Evolutionary conservation across 352 stramenopile genomes (phyloP).

Genomic region (Pythium aquatile): DNA sequence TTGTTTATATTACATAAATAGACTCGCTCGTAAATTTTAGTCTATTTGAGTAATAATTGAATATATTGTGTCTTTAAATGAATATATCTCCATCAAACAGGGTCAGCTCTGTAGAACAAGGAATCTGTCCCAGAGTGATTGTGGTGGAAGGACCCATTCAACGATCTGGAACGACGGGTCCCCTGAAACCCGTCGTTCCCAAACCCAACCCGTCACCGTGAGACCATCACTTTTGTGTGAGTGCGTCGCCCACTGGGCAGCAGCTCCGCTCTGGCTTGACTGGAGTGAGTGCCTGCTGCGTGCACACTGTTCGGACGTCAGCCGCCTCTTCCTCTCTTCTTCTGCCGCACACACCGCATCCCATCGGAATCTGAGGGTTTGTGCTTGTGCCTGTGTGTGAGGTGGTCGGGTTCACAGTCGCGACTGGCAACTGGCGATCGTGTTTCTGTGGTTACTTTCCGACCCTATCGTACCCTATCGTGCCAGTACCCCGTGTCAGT

Average conservation of each 20-base stretch:
- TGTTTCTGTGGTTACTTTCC: not conserved
- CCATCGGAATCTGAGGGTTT: not conserved
- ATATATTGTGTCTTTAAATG: too few relatives aligned
- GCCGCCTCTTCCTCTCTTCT: not conserved
- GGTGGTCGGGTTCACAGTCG: not conserved
- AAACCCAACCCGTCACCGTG: too few relatives aligned
- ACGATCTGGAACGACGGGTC: too few relatives aligned
- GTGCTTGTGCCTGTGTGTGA: not conserved
- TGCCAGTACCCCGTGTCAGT: not conserved
- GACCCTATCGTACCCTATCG: not conserved
- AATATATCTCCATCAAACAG: too few relatives aligned
- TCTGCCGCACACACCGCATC: not conserved
- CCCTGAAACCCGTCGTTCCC: too few relatives aligned
- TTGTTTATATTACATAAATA: too few relatives aligned
- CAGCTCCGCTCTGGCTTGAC: conserved; percentile 3
- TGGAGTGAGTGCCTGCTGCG: conserved; percentile 3
- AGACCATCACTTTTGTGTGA: not conserved
- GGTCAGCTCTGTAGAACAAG: too few relatives aligned
- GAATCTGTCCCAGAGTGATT: too few relatives aligned
- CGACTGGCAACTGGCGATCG: not conserved
- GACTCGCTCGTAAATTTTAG: too few relatives aligned
- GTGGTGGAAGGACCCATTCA: too few relatives aligned
- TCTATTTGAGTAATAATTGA: too few relatives aligned
- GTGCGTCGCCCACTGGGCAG: not conserved
- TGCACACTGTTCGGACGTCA: not conserved